These are phyloP conservation scores for Escallonia rubra DNA, from an alignment of 129 eudicot species.

Conservation along the genomic window DNA sequence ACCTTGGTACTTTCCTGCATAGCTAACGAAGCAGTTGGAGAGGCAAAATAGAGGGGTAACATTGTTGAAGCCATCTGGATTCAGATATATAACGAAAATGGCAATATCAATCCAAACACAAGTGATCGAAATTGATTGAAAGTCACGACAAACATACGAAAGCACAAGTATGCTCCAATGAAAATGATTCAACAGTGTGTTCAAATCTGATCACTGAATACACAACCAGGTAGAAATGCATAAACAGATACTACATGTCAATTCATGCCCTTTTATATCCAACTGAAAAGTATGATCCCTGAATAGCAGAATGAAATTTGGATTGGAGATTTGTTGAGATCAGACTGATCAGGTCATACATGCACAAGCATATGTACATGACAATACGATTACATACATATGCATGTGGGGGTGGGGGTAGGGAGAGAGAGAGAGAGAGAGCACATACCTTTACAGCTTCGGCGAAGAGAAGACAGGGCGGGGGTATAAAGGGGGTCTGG, in stretches of 20 bases:
- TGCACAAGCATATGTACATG: no score
- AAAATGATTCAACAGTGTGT: background rate
- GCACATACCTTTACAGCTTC: slow-evolving; percentile 11
- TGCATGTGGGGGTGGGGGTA: no score
- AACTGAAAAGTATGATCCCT: no score
- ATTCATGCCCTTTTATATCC: no score
- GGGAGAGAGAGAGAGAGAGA: background rate
- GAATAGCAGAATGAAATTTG: no score
- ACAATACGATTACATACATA: no score
- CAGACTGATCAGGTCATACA: no score
- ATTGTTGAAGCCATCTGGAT: slow-evolving; percentile 52
- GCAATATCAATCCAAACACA: background rate
- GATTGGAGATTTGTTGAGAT: no score
- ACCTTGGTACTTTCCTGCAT: slow-evolving; percentile 51
- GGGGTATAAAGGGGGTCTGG: background rate
- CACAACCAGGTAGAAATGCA: no score
- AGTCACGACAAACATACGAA: background rate
- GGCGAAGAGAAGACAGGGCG: background rate
- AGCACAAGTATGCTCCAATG: background rate
- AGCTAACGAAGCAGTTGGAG: slow-evolving; percentile 31
- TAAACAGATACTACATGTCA: no score
- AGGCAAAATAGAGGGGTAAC: slow-evolving; percentile 33
- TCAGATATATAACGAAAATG: background rate
- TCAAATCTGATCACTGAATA: no score
- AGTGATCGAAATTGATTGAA: background rate